A percentile compares a stretch with the other conserved stretches of the same genome.
Conservation (phyloP, 2,329 filamentous ascomycete genomes). For the Ophiostoma triangulosporum region DNA sequence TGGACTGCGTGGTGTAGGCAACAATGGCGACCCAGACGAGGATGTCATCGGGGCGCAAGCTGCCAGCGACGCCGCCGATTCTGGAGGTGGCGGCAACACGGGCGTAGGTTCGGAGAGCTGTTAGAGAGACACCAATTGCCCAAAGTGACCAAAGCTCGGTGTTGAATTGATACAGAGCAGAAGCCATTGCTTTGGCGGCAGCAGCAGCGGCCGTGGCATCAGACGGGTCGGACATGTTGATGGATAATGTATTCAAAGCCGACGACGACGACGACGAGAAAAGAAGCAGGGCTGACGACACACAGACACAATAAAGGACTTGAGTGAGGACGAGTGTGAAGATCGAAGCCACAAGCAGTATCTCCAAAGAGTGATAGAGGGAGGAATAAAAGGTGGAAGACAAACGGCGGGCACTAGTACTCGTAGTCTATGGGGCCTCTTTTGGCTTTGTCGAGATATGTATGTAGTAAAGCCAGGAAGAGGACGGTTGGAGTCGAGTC, state of each 20-base stretch:
- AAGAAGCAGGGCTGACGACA: not conserved
- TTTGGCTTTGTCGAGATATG: too few species aligned
- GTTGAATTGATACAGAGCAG: slow-evolving; percentile 19
- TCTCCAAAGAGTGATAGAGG: not conserved
- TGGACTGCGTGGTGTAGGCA: slow-evolving; percentile 36
- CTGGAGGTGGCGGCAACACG: slow-evolving; percentile 19
- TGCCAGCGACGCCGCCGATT: slow-evolving; percentile 15
- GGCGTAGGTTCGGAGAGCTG: slow-evolving; percentile 23
- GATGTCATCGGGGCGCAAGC: slow-evolving; percentile 24
- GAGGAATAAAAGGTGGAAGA: not conserved
- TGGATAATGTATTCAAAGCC: not conserved
- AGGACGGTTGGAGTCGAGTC: too few species aligned
- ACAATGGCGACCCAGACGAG: slow-evolving; percentile 27
- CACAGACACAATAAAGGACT: not conserved
- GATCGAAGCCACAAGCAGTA: not conserved
- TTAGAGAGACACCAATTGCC: slow-evolving; percentile 21
- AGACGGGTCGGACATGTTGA: not conserved
- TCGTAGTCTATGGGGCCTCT: too few species aligned
- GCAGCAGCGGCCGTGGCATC: slow-evolving; percentile 12
- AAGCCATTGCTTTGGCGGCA: slow-evolving; percentile 13
- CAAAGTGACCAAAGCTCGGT: slow-evolving; percentile 25
- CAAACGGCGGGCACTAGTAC: not conserved
- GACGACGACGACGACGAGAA: not conserved
- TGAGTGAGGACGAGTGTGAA: not conserved
- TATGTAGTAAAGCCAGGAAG: not conserved